Evolutionary conservation across 306 rosid genomes (phyloP).

Genomic region (Citrullus amarus): DNA sequence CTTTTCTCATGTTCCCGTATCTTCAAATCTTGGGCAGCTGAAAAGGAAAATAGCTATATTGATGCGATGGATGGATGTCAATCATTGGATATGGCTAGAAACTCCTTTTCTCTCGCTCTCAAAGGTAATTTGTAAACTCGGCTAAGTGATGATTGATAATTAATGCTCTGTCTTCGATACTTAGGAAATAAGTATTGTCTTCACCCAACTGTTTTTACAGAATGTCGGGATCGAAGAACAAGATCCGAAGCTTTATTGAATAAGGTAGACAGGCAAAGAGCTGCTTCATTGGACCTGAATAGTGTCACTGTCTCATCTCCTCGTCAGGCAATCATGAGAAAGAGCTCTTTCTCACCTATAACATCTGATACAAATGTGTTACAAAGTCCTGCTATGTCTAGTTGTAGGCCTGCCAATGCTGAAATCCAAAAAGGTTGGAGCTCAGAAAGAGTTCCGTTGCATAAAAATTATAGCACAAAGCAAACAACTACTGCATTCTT

Average conservation of each 20-base stretch:
- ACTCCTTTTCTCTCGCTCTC: slow-evolving; percentile 86
- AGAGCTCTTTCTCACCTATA: slow-evolving; percentile 36
- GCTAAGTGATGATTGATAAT: not conserved
- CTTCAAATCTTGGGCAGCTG: slow-evolving; percentile 28
- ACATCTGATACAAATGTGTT: slow-evolving; percentile 35
- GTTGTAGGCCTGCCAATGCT: slow-evolving; percentile 36
- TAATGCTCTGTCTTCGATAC: not conserved
- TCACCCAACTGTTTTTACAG: slow-evolving; percentile 18
- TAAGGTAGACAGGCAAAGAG: slow-evolving; percentile 68
- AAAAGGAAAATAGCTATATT: slow-evolving; percentile 45
- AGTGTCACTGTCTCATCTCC: slow-evolving; percentile 65
- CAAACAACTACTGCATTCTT: slow-evolving; percentile 32
- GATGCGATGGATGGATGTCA: slow-evolving; percentile 38
- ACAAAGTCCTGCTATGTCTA: slow-evolving; percentile 68
- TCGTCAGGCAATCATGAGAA: slow-evolving; percentile 49
- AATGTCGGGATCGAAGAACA: slow-evolving; percentile 80
- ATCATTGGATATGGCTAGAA: slow-evolving; percentile 56
- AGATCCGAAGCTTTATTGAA: slow-evolving; percentile 58
- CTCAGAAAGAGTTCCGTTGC: slow-evolving; percentile 78
- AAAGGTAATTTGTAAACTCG: slow-evolving; percentile 36
- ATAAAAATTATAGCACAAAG: slow-evolving; percentile 39
- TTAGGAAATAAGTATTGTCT: not conserved
- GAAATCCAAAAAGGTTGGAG: slow-evolving; percentile 90
- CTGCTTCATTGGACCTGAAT: slow-evolving; percentile 91
- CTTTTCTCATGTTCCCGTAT: slow-evolving; percentile 9